These are phyloP conservation scores for Hibiscus trionum DNA, from an alignment of 345 rosid species.

Conservation along the genomic window DNA sequence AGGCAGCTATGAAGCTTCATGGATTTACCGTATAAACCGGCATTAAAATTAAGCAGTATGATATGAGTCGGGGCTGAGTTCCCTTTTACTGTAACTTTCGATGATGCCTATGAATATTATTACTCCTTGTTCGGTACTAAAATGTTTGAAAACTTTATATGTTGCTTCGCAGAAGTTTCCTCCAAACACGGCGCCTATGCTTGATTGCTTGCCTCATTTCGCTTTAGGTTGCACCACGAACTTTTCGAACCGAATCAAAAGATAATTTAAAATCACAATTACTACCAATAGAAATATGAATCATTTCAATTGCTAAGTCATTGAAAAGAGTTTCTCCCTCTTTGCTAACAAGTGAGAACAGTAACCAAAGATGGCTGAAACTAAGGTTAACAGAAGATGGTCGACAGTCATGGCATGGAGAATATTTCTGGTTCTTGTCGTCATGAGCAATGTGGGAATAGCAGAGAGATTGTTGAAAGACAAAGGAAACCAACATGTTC, in stretches of 20 bases:
- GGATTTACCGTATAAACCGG: not conserved
- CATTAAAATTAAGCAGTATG: no score
- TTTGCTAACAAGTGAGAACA: not conserved
- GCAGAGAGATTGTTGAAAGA: constrained; percentile 40
- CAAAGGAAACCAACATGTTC: constrained; percentile 4
- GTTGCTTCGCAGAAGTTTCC: constrained; percentile 34
- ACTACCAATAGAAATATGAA: no score
- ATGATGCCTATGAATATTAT: not conserved
- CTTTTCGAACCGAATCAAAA: not conserved
- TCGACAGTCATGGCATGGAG: constrained; percentile 13
- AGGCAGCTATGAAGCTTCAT: constrained; percentile 26
- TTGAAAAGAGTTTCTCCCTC: not conserved
- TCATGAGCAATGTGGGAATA: constrained; percentile 15
- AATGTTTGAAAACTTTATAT: not conserved
- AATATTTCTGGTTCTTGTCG: constrained; percentile 18
- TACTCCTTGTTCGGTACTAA: not conserved
- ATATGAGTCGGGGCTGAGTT: no score
- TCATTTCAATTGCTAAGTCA: not conserved
- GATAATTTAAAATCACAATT: no score
- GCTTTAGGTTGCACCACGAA: no score
- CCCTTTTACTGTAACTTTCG: not conserved
- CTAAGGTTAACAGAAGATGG: constrained; percentile 13
- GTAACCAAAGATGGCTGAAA: constrained; percentile 20
- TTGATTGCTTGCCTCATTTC: no score
- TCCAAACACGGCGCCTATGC: not conserved